Evolutionary conservation across 331 rosid species (phyloP).

Genomic region (Prunus yedoensis): DNA sequence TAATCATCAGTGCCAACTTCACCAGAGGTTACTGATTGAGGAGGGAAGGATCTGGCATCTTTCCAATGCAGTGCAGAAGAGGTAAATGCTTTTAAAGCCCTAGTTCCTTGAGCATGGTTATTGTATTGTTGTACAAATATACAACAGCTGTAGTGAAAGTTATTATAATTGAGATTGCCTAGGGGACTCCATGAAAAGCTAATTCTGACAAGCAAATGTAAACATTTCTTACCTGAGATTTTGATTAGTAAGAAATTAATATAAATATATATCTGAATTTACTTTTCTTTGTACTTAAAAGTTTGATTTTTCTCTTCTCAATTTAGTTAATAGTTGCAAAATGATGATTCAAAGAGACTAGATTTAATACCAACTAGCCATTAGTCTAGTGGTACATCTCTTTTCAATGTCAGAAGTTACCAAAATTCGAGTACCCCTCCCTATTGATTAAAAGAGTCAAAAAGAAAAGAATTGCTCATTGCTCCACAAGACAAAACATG

Average conservation of each 20-base stretch:
- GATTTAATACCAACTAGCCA: too few relatives aligned
- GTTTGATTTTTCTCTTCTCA: neutral
- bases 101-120: neutral
- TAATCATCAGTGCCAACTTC: conserved; percentile 37
- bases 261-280: too few relatives aligned
- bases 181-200: neutral
- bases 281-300: too few relatives aligned
- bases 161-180: neutral
- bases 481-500: too few relatives aligned
- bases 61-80: neutral
- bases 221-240: neutral
- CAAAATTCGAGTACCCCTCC: too few relatives aligned
- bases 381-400: too few relatives aligned
- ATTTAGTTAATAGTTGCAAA: neutral
- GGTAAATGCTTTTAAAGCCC: neutral
- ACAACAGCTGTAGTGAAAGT: neutral
- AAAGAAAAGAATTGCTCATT: too few relatives aligned
- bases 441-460: too few relatives aligned
- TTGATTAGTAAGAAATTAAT: neutral
- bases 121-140: neutral
- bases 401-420: too few relatives aligned
- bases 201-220: neutral
- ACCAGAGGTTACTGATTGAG: conserved; percentile 34
- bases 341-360: neutral
- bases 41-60: conserved; percentile 31